Evolutionary conservation across 2,329 filamentous ascomycete genomes (phyloP).

Genomic region (Akanthomyces muscarius): DNA sequence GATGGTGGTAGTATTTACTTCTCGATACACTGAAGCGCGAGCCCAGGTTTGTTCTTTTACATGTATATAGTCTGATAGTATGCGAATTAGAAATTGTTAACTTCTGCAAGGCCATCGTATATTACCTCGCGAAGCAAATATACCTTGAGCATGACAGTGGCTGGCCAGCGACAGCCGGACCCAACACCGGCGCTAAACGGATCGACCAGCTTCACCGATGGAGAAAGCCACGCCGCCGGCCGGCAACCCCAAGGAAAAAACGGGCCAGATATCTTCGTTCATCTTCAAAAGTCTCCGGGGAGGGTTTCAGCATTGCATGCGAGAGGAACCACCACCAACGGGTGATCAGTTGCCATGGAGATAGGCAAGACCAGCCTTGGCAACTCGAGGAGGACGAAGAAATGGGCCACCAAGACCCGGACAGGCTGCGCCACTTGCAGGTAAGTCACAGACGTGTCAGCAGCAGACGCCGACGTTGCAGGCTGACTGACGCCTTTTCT

Average conservation of each 20-base stretch:
- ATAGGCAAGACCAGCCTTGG: neutral
- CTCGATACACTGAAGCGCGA: too few species aligned
- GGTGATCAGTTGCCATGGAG: neutral
- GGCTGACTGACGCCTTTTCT: neutral
- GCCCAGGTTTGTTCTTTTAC: too few species aligned
- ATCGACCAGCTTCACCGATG: neutral
- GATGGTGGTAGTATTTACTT: too few species aligned
- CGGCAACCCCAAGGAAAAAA: neutral
- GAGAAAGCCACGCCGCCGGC: neutral
- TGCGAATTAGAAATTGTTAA: too few species aligned
- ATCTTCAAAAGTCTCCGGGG: neutral
- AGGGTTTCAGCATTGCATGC: neutral
- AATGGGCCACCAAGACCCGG: slow-evolving; percentile 20
- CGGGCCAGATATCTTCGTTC: slow-evolving; percentile 1
- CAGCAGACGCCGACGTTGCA: too few species aligned
- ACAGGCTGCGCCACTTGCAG: slow-evolving; percentile 23
- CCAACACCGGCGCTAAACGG: neutral
- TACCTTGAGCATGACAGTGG: neutral
- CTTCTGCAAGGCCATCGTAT: too few species aligned
- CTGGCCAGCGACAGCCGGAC: neutral
- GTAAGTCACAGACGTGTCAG: slow-evolving; percentile 5
- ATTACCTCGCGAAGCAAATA: neutral
- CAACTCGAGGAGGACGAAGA: neutral
- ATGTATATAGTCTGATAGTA: too few species aligned
- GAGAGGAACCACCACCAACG: neutral